A percentile compares a stretch with the other conserved stretches of the same genome.
These are phyloP conservation scores for Zangia roseola DNA, from an alignment of 768 basidiomycete species.

Conservation along the genomic window DNA sequence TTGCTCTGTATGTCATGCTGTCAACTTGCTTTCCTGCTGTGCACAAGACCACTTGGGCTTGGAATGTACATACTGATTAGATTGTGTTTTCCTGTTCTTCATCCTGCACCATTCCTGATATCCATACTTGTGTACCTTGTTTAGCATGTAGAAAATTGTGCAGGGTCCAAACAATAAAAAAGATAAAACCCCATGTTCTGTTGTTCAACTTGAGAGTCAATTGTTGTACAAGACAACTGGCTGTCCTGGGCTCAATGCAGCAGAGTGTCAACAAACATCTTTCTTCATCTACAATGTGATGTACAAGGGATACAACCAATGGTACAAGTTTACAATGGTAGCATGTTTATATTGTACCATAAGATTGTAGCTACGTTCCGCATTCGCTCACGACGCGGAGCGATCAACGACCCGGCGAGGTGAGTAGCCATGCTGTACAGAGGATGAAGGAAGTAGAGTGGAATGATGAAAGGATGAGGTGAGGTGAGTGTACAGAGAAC, in stretches of 20 bases:
- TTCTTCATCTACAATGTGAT: conserved; percentile 22
- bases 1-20: conserved; percentile 12
- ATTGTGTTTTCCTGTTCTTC: neutral
- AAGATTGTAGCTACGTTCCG: conserved; percentile 14
- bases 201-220: neutral
- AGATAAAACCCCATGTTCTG: conserved; percentile 1
- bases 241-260: no score
- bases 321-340: conserved; percentile 18
- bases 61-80: no score
- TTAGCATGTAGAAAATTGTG: conserved; percentile 9
- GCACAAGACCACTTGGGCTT: neutral
- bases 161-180: conserved; percentile 5
- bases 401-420: conserved; percentile 13
- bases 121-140: neutral
- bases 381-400: neutral
- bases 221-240: no score
- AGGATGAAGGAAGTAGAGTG: conserved; percentile 2
- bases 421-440: conserved; percentile 15
- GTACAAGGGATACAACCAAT: conserved; percentile 22
- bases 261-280: neutral
- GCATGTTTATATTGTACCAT: conserved; percentile 14
- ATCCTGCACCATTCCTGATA: no score
- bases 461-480: neutral
- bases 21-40: conserved; percentile 19
- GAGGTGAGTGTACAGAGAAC: neutral